Conservation (phyloP, 345 rosid species). For the Eutrema japonicum region DNA sequence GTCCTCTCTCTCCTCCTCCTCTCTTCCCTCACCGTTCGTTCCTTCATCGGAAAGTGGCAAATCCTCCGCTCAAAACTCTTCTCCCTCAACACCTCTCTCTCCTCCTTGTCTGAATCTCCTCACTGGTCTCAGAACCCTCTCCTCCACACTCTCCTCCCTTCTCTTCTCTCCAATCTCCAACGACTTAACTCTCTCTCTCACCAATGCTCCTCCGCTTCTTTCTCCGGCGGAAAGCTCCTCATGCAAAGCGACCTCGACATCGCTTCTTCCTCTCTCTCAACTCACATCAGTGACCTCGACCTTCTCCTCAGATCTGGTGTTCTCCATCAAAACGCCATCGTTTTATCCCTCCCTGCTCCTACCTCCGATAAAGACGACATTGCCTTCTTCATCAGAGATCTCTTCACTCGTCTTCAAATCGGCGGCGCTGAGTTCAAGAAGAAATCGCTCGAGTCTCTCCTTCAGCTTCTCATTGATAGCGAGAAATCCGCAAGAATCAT, state of each 20-base stretch:
- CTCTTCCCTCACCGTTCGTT: conserved; percentile 60
- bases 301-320: conserved; percentile 83
- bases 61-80: conserved; percentile 64
- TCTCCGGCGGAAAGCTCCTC: conserved; percentile 74
- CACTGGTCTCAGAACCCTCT: conserved; percentile 78
- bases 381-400: conserved; percentile 63
- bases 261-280: conserved; percentile 63
- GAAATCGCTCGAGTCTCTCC: conserved; percentile 74
- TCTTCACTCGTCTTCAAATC: conserved; percentile 82
- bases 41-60: conserved; percentile 81
- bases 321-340: conserved; percentile 74
- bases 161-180: conserved; percentile 72
- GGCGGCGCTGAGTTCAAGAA: conserved; percentile 78
- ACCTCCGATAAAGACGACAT: conserved; percentile 62
- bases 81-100: conserved; percentile 58
- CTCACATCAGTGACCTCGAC: conserved; percentile 67
- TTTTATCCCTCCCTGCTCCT: conserved; percentile 65
- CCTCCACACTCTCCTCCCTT: conserved; percentile 73
- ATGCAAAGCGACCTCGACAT: conserved; percentile 94
- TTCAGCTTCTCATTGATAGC: conserved; percentile 60
- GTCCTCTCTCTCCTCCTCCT: conserved; percentile 70
- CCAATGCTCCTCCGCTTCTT: conserved; percentile 55
- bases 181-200: conserved; percentile 68
- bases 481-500: conserved; percentile 60
- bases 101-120: conserved; percentile 63